Percentiles rank a stretch among this genome's conserved stretches.
Evolutionary conservation across 2,329 filamentous ascomycete genomes (phyloP).

Genomic region (Fusarium sublunatum): DNA sequence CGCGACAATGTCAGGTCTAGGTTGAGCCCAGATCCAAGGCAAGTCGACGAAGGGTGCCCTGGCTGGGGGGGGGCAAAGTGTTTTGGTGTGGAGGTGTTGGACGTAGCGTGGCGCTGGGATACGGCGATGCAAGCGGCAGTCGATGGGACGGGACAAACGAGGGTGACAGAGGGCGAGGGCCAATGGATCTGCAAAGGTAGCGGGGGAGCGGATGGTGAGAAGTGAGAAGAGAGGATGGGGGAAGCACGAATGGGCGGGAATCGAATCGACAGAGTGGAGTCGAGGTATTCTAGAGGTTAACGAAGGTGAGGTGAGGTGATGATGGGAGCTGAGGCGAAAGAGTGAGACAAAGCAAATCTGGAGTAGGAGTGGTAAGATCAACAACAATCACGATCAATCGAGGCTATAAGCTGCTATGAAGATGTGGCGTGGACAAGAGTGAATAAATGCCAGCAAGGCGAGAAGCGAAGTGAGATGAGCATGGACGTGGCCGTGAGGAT

Average conservation of each 20-base stretch:
- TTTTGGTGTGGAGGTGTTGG: slow-evolving; percentile 43
- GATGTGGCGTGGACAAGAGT: slow-evolving; percentile 31
- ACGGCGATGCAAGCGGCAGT: slow-evolving; percentile 42
- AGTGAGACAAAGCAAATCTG: slow-evolving; percentile 20
- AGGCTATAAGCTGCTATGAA: slow-evolving; percentile 9
- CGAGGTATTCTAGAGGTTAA: slow-evolving; percentile 39
- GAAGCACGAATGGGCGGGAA: slow-evolving; percentile 22
- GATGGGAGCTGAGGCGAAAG: slow-evolving; percentile 30
- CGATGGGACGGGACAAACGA: slow-evolving; percentile 28
- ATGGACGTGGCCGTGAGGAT: slow-evolving; percentile 14
- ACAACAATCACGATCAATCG: slow-evolving; percentile 1
- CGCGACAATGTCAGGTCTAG: slow-evolving; percentile 35
- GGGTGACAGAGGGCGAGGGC: slow-evolving; percentile 1
- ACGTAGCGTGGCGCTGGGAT: slow-evolving; percentile 43
- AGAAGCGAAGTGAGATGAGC: slow-evolving; percentile 14
- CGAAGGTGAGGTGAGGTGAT: slow-evolving; percentile 26
- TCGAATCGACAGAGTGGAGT: slow-evolving; percentile 38
- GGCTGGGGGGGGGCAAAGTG: slow-evolving; percentile 39
- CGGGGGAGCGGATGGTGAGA: slow-evolving; percentile 22
- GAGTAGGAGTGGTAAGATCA: not conserved
- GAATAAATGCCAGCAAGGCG: slow-evolving; percentile 18
- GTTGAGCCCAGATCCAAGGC: slow-evolving; percentile 29
- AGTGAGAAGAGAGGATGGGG: slow-evolving; percentile 14
- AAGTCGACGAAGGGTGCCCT: slow-evolving; percentile 35
- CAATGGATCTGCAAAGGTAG: slow-evolving; percentile 24